These are phyloP conservation scores for Phoenix roebelenii DNA, from an alignment of 176 grass and related monocot species.

Conservation along the genomic window DNA sequence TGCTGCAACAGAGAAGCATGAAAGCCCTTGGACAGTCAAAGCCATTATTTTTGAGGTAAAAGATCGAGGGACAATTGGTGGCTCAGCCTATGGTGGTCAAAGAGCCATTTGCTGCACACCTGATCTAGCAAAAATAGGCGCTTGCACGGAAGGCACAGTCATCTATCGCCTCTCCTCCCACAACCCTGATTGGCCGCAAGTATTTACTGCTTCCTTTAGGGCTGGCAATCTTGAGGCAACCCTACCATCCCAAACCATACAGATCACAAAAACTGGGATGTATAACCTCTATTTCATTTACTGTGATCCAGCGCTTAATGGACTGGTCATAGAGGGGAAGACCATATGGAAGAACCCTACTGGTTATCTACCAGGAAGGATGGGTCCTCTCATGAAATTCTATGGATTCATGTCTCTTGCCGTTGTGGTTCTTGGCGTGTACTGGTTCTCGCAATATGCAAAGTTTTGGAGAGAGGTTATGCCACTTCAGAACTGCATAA, in stretches of 20 bases:
- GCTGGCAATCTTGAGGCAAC: slow-evolving; percentile 15
- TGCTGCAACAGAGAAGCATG: slow-evolving; percentile 7
- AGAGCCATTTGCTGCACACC: slow-evolving; percentile 59
- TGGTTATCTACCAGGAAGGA: slow-evolving; percentile 69
- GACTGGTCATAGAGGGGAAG: slow-evolving; percentile 30
- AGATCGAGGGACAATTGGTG: slow-evolving; percentile 31
- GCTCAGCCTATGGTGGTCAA: slow-evolving; percentile 14
- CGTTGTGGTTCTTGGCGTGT: slow-evolving; percentile 46
- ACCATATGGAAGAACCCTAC: slow-evolving; percentile 78
- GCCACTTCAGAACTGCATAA: slow-evolving; percentile 57
- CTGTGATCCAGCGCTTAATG: slow-evolving; percentile 35
- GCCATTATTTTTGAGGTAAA: slow-evolving; percentile 58
- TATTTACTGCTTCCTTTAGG: slow-evolving; percentile 34
- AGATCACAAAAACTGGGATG: slow-evolving; percentile 59
- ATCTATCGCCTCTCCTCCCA: slow-evolving; percentile 24
- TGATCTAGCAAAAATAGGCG: slow-evolving; percentile 28
- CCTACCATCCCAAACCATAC: slow-evolving; percentile 43
- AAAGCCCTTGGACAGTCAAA: slow-evolving; percentile 25
- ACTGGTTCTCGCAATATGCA: slow-evolving; percentile 54
- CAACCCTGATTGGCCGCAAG: slow-evolving; percentile 30
- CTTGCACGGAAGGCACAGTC: slow-evolving; percentile 37
- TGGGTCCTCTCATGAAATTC: slow-evolving; percentile 63
- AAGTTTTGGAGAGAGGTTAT: slow-evolving; percentile 56
- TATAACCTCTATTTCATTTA: slow-evolving; percentile 68
- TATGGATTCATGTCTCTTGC: slow-evolving; percentile 66